Conservation (phyloP, 495 filamentous ascomycete species). For the Daldinia loculata region DNA sequence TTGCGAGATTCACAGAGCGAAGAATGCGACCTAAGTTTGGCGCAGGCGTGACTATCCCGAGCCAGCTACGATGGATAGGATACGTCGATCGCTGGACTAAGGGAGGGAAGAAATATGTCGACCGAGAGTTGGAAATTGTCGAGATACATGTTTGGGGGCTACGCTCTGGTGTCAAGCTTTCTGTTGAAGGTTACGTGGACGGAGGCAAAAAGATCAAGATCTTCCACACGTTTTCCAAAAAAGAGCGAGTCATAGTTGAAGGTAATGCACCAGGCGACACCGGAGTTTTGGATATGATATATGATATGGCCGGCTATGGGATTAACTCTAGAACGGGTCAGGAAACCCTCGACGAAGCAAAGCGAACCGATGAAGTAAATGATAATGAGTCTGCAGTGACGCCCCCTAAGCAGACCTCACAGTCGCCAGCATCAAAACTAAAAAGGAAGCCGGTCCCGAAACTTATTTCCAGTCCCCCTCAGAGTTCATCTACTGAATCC, state of each 20-base stretch:
- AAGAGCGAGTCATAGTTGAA: conserved; percentile 78
- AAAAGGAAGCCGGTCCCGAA: conserved; percentile 25
- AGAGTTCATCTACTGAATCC: conserved; percentile 15
- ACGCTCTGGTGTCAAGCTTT: conserved; percentile 85
- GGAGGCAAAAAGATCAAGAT: conserved; percentile 85
- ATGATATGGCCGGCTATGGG: conserved; percentile 61
- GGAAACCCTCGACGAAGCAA: conserved; percentile 41
- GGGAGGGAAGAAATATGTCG: conserved; percentile 79
- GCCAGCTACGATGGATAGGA: conserved; percentile 85
- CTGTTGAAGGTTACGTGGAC: conserved; percentile 84
- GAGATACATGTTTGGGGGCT: conserved; percentile 93
- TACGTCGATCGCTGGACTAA: conserved; percentile 89
- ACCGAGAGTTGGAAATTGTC: conserved; percentile 81
- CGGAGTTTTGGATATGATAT: conserved; percentile 59
- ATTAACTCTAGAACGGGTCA: conserved; percentile 23
- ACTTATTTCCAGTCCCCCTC: conserved; percentile 28
- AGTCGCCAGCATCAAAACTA: conserved; percentile 30
- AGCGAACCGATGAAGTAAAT: conserved; percentile 40
- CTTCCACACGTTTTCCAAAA: conserved; percentile 79
- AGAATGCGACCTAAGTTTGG: conserved; percentile 92
- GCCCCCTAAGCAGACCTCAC: conserved; percentile 1
- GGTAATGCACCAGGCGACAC: conserved; percentile 57
- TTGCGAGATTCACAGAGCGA: conserved; percentile 83
- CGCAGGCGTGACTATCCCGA: conserved; percentile 89
- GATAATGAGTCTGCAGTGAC: conserved; percentile 19